Evolutionary conservation across 2,329 filamentous ascomycete species (phyloP), one percentile per base, ranked within the genome.

Genomic region (Teratosphaeria viscida): DNA sequence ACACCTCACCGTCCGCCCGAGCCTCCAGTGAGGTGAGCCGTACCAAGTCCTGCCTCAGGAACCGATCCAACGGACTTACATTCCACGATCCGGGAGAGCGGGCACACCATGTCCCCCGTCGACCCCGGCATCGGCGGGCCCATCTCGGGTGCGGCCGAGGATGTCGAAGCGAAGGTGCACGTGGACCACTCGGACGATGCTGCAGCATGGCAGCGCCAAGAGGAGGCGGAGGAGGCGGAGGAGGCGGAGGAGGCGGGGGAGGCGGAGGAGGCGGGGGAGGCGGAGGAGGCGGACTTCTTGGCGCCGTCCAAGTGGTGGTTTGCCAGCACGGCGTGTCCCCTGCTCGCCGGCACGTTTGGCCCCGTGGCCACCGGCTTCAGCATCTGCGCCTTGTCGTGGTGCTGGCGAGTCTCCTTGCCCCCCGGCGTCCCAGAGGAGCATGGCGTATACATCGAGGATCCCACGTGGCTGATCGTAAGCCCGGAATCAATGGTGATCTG

Each of bases 281-380:
- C 76, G 57, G 69, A 74, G 29, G 72, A 75, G 54, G 75, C 78
- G 56, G 70, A 78, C 54, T 77, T 73, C 59, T 66, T 76, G 7
- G 74, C 77, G 59, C 79, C 63, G 7, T 66, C 57, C 53, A 76
- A 77, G 59, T 85, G 82, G 81, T 85, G 82, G 82, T 81, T 85
- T 66, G 81, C 82, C 2, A 82, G 79, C 23, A 85, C 82, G 8
- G 81, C 78, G 35, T 81, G 79, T 65, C 83, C 83, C 14, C 72
- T 85, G 2, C 73, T 84, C 39, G 82, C 82, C 3, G 75, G 75
- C 63, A 75, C 72, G 1, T 74, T 75, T 52, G 74, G 73, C 0
- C 74, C 74, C 16, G 67, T 75, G 27, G 72, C 74, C 34, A 72
- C 63, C 57, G 70, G 70, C 37, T 74, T 75, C 67, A 74, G 67